Evolutionary conservation across 1,284 basidiomycete genomes (phyloP).

Genomic region (Salmacisia buchloeana): DNA sequence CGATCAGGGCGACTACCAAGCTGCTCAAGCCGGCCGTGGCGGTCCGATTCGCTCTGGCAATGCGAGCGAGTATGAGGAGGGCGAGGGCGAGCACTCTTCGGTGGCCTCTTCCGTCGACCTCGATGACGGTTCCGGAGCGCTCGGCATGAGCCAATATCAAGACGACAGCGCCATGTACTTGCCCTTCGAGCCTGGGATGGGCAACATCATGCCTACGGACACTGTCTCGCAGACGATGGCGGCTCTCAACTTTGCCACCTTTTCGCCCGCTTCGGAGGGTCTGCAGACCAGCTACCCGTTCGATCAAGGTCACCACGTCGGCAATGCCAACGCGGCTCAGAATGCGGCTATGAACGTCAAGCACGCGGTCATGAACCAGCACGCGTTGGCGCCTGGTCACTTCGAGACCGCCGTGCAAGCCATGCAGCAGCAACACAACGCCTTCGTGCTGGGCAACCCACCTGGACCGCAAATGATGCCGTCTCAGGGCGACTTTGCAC

Average conservation of each 20-base stretch:
- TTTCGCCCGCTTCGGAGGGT: neutral
- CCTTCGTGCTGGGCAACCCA: neutral
- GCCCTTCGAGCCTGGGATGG: neutral
- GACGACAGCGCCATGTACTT: neutral
- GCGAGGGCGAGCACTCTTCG: conserved; percentile 3
- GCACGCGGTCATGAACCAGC: neutral
- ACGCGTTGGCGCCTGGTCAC: neutral
- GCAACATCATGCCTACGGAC: neutral
- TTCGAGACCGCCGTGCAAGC: neutral
- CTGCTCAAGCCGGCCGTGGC: neutral
- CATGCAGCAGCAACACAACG: neutral
- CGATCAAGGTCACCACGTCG: neutral
- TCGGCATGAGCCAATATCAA: neutral
- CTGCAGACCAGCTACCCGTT: neutral
- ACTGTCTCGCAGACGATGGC: neutral
- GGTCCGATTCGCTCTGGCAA: neutral
- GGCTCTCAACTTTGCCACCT: neutral
- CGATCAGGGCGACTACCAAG: neutral
- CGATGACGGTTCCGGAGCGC: neutral
- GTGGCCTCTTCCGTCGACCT: neutral
- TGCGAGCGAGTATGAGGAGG: neutral
- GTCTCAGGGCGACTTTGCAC: neutral
- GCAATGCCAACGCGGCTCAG: neutral
- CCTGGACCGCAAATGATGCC: neutral
- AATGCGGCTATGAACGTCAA: neutral